A percentile compares a stretch with the other conserved stretches of the same genome.
phyloP scores from a whole-genome alignment of 1,139 yeast species.

The Sugiyamaella castrensis region DNA sequence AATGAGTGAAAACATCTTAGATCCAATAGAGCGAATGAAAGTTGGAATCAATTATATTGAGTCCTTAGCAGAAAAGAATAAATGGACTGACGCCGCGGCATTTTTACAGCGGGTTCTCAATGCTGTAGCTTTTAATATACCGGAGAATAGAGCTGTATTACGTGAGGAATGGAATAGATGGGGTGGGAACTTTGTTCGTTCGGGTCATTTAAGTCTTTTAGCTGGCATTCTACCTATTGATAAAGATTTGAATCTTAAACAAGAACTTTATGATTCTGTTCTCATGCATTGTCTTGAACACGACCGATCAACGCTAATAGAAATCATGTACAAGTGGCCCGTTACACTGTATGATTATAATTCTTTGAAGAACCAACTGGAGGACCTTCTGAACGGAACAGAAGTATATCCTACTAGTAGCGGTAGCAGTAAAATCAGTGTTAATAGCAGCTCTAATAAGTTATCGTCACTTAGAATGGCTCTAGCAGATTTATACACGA shows the following conservation, averaged over 20 bases:
- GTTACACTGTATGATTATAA: conserved; percentile 50
- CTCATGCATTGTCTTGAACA: conserved; percentile 49
- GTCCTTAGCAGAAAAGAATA: conserved; percentile 44
- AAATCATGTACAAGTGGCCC: conserved; percentile 57
- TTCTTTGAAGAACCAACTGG: conserved; percentile 48
- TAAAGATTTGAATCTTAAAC: conserved; percentile 41
- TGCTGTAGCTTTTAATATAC: conserved; percentile 24
- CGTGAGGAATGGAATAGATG: conserved; percentile 63
- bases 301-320: conserved; percentile 39
- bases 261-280: conserved; percentile 50
- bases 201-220: conserved; percentile 48
- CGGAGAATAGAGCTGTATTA: conserved; percentile 18
- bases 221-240: conserved; percentile 54
- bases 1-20: conserved; percentile 57
- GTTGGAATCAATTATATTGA: conserved; percentile 66
- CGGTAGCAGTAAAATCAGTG: not conserved
- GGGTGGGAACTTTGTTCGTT: conserved; percentile 53
- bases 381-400: conserved; percentile 40
- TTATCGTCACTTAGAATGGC: conserved; percentile 43
- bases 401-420: conserved; percentile 6
- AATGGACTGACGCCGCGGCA: conserved; percentile 58
- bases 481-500: conserved; percentile 56
- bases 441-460: not conserved
- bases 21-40: conserved; percentile 50
- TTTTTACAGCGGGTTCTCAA: conserved; percentile 48